Base-by-base conservation (phyloP, 208 protist genomes). In the Trypanosoma cruzi region DNA sequence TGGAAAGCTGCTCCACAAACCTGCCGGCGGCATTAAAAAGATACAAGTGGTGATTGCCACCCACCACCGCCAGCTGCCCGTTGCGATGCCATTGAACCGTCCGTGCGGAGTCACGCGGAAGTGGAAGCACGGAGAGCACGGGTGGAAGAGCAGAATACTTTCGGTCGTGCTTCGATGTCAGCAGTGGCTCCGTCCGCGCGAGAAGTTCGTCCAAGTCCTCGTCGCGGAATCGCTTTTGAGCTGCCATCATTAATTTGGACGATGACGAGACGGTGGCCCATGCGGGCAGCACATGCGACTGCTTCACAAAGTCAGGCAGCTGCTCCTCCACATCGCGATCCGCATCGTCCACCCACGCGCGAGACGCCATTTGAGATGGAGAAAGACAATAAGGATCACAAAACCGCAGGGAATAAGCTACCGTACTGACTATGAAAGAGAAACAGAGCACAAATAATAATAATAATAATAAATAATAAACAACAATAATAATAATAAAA, bases 41-140 rank as follows among this genome's bases (percentile, higher is more conserved):
- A 77, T 96, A 93, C 46, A 96, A 59, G 78, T 93, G 82, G 36
- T 77, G 77, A 64, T 87, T 90, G 44, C 88, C 88, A 18, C 81
- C 87, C 0, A 96, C 88, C 4, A 96, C 66, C 13, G 69, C 82
- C 29, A 94, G 77, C 75, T 93, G 86, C 0, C 86, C 86, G 78
- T 89, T 94, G 60, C 74, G 84, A 71, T 94, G 91, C 89, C 91
- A 96, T 59, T 92, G 79, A 4, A 96, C 64, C 18, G 79, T 85
- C 28, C 80, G 80, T 8, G 88, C 88, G 4, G 77, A 73, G 73
- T 94, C 88, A 14, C 83, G 80, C 0, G 88, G 88, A 10, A 94
- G 82, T 8, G 88, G 79, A 0, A 96, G 71, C 7, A 84, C 74
- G 0, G 88, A 94, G 18, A 94, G 76, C 11, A 90, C 79, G 32